Evolutionary conservation across 2,329 filamentous ascomycete genomes (phyloP).

Genomic region (Ophiostoma perfectum): DNA sequence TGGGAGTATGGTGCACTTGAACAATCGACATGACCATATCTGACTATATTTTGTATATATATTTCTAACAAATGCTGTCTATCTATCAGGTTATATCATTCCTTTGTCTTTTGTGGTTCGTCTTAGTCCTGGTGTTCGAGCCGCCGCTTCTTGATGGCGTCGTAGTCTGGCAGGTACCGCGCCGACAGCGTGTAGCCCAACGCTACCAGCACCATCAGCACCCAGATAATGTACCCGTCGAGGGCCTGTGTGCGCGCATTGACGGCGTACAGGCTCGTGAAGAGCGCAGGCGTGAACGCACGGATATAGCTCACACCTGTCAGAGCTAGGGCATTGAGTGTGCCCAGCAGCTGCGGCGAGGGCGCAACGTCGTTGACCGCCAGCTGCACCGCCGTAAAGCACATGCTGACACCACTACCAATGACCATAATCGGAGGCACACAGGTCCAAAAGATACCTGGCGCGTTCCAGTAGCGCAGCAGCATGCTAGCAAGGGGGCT

Average conservation of each 20-base stretch:
- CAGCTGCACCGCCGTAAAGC: conserved; percentile 66
- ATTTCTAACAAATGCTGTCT: too few relatives aligned
- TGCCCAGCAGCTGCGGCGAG: conserved; percentile 58
- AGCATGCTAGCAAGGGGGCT: conserved; percentile 53
- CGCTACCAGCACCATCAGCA: conserved; percentile 44
- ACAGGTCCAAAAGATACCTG: conserved; percentile 52
- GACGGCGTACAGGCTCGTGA: conserved; percentile 62
- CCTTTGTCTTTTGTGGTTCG: too few relatives aligned
- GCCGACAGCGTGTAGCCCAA: conserved; percentile 33
- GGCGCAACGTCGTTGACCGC: conserved; percentile 70
- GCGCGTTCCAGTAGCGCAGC: conserved; percentile 39
- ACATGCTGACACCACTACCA: conserved; percentile 61
- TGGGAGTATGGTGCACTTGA: too few relatives aligned
- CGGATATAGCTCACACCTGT: conserved; percentile 57
- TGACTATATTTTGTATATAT: too few relatives aligned
- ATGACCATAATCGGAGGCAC: conserved; percentile 43
- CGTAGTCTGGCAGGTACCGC: conserved; percentile 36
- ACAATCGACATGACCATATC: too few relatives aligned
- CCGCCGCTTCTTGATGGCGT: conserved; percentile 27
- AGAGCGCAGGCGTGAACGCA: conserved; percentile 59
- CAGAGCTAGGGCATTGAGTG: conserved; percentile 64
- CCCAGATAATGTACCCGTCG: conserved; percentile 61
- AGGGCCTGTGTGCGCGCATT: conserved; percentile 59
- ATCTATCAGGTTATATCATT: too few relatives aligned
- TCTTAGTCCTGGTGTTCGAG: neutral